Percentiles rank a stretch among this genome's conserved stretches.
phyloP scores from a whole-genome alignment of 768 basidiomycete species.

The Auriscalpium orientale region DNA sequence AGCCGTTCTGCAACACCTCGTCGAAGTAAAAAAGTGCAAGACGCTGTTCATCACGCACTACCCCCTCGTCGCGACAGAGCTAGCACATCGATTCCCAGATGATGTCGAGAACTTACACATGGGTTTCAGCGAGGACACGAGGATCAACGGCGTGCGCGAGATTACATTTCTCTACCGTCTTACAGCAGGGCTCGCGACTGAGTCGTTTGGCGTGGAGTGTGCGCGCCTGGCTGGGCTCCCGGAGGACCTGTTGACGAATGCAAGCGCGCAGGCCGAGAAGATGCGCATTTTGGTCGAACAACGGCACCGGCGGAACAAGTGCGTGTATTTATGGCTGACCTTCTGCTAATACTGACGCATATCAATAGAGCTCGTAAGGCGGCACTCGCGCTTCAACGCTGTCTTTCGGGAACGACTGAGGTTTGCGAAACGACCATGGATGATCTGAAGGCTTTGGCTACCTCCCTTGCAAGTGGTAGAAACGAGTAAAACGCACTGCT shows the following conservation, averaged over 20 bases:
- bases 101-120: constrained; percentile 79
- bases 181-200: constrained; percentile 62
- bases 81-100: constrained; percentile 50
- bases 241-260: constrained; percentile 54
- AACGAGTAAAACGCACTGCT: no score
- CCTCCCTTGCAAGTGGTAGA: no score
- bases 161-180: constrained; percentile 86
- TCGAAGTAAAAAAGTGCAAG: constrained; percentile 50
- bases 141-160: constrained; percentile 65
- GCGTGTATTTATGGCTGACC: neutral
- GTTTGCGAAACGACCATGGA: no score
- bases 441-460: no score
- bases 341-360: no score
- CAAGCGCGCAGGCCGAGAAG: constrained; percentile 40
- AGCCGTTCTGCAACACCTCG: constrained; percentile 69
- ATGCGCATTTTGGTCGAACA: constrained; percentile 49
- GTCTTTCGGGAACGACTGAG: no score
- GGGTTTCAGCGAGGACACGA: constrained; percentile 65
- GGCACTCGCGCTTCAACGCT: no score
- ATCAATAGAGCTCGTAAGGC: no score
- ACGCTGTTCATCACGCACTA: constrained; percentile 96
- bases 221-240: constrained; percentile 82
- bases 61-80: constrained; percentile 67
- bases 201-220: constrained; percentile 91
- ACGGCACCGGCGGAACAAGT: constrained; percentile 46